Conservation (phyloP, 2,329 filamentous ascomycete species). For the Claviceps pusilla region DNA sequence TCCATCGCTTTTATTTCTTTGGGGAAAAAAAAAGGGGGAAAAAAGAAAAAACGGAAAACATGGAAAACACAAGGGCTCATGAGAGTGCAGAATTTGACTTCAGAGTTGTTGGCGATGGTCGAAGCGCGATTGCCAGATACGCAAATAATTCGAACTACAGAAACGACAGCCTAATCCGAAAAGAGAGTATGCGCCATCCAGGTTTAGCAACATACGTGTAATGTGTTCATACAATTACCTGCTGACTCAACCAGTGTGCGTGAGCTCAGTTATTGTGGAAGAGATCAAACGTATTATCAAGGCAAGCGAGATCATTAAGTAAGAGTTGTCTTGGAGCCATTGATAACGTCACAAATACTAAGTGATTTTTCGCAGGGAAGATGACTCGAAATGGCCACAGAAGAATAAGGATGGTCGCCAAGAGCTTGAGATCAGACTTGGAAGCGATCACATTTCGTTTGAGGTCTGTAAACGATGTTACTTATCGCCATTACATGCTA, state of each 20-base stretch:
- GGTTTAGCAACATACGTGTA: background rate
- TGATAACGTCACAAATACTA: background rate
- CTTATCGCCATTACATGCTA: background rate
- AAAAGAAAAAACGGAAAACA: no score
- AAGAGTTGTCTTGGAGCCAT: slow-evolving; percentile 14
- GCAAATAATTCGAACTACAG: slow-evolving; percentile 99
- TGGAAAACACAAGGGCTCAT: background rate
- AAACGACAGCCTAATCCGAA: slow-evolving; percentile 94
- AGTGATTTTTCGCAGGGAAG: slow-evolving; percentile 50
- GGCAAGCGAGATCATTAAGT: slow-evolving; percentile 95
- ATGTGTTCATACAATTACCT: background rate
- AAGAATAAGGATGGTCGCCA: slow-evolving; percentile 99
- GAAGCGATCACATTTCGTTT: slow-evolving; percentile 93
- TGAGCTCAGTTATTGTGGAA: slow-evolving; percentile 75
- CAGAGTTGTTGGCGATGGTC: slow-evolving; percentile 77
- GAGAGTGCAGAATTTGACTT: slow-evolving; percentile 74
- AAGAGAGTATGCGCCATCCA: slow-evolving; percentile 69
- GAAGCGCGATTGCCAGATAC: slow-evolving; percentile 86
- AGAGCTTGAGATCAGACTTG: slow-evolving; percentile 85
- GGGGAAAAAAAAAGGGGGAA: no score
- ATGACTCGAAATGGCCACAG: slow-evolving; percentile 95
- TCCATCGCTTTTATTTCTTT: background rate
- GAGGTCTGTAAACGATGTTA: slow-evolving; percentile 46
- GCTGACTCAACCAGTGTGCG: slow-evolving; percentile 56
- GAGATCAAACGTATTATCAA: slow-evolving; percentile 97